Base-by-base conservation (phyloP, 805 yeast genomes). In the Myxozyma udenii region DNA sequence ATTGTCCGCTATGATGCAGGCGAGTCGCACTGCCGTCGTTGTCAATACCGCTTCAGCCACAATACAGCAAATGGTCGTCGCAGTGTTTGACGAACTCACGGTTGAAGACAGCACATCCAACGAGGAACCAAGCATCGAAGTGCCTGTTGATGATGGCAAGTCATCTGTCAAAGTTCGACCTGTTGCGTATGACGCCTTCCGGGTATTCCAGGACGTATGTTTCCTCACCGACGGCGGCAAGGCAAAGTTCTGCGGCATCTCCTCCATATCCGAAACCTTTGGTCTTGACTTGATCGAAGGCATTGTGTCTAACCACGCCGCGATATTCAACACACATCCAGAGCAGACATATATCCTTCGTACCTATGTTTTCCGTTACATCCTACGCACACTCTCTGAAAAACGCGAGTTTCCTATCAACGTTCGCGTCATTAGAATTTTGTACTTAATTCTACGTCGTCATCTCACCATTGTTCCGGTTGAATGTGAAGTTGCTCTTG, bases 41-140 rank as follows among this genome's bases (percentile, higher is more conserved):
- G 76, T 80, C 12, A 90, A 89, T 62, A 87, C 98, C 0, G 96
- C 98, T 0, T 82, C 87, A 44, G 98, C 98, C 1, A 88, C 98
- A 2, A 76, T 89, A 41, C 95, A 89, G 57, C 98, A 93, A 66
- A 70, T 93, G 39, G 76, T 89, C 41, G 80, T 85, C 33, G 79
- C 85, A 26, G 78, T 89, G 0, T 91, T 85, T 66, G 98, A 91
- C 50, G 76, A 80, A 63, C 75, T 80, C 42, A 9, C 55, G 42
- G 14, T 48, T 22, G 44, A 55, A 25, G 60, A 49, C 24, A 12
- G 47, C 23, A 21, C 35, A 3, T 12, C 28, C 21, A 45, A 45
- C 16, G 14, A 40, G 14, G 54, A 36, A 11, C 24, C 58, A 14
- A 37, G 19, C n/a, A 32, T 62, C 3, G 64, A 61, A 2, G 65